Base-by-base conservation (phyloP, 805 yeast species). In the Kuraishia capsulata region DNA sequence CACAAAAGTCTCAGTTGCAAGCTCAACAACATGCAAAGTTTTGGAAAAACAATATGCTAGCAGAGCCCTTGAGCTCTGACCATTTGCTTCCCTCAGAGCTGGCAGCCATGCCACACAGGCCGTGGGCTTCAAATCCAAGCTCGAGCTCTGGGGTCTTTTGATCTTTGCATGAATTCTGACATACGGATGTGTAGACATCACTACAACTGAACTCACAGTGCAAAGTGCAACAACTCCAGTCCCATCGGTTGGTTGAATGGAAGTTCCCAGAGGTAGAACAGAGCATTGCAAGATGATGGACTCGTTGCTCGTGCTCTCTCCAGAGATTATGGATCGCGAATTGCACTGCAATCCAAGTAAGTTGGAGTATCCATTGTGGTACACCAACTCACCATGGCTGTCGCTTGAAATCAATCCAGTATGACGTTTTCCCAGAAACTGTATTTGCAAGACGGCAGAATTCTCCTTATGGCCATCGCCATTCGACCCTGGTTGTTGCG, bases 21-120 rank as follows among this genome's bases (percentile, higher is more conserved):
- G 54, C 39, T 78, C 81, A 6, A 79, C 45, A 2, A 85, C 49
- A 0, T 78, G 74, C 38, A 84, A 48, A 5, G 66, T 62, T 42
- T 78, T 76, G n/a, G 74, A 64, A 82, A 87, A 82, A 29, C 83
- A 65, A 45, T 78, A 83, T 0, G 83, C 89, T 31, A 85, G 53
- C 42, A 67, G 58, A 0, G 86, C 73, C 0, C 57, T 48, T 50
- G 47, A 47, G 51, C 31, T 39, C n/a, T 40, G 36, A 5, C 56
- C 48, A 21, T 50, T 51, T 13, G 44, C 45, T 25, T 40, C 42
- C 8, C 49, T 48, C 3, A 62, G 56, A 9, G 69, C 71, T 0
- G 92, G 92, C 46, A 64, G 78, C 92, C 90, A 81, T 13, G 71
- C 56, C 6, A 78, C 49, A 42, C 73, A 64, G 0, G 79, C 83